These are phyloP conservation scores for Gymnopilus dilepis DNA, from an alignment of 768 basidiomycete genomes.

Conservation along the genomic window DNA sequence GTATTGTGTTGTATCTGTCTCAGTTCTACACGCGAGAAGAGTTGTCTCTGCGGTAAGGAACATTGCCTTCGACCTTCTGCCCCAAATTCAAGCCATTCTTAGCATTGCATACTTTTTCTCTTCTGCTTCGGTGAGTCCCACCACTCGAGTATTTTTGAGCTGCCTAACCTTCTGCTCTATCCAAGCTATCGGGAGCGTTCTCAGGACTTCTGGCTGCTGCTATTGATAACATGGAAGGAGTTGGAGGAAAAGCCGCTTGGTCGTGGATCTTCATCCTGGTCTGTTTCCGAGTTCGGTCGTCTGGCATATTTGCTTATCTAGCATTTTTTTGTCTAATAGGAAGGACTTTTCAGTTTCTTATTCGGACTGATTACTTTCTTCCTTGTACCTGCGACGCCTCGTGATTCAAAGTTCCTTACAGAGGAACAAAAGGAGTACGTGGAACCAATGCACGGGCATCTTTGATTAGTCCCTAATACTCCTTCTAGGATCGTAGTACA, in stretches of 20 bases:
- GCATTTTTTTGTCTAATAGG: conserved; percentile 17
- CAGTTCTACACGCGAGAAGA: conserved; percentile 43
- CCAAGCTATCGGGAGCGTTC: conserved; percentile 60
- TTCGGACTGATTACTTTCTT: conserved; percentile 17
- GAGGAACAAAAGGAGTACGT: conserved; percentile 36
- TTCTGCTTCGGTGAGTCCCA: conserved; percentile 38
- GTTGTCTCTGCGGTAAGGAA: conserved; percentile 37
- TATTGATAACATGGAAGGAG: conserved; percentile 60
- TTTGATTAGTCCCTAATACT: not conserved
- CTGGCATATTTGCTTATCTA: not conserved
- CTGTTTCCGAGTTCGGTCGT: not conserved
- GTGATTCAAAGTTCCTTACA: conserved; percentile 26
- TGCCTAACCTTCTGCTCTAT: not conserved
- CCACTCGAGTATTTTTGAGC: conserved; percentile 17
- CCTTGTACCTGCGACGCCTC: conserved; percentile 20
- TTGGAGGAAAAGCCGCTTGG: conserved; percentile 60
- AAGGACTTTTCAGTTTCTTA: conserved; percentile 22
- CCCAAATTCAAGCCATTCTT: not conserved
- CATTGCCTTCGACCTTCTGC: not conserved
- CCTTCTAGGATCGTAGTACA: conserved; percentile 26
- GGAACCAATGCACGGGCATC: not conserved
- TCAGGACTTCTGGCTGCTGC: conserved; percentile 69
- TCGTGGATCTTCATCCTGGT: conserved; percentile 43
- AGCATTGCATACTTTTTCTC: conserved; percentile 49
- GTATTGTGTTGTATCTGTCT: conserved; percentile 47